Evolutionary conservation across 306 rosid genomes (phyloP), one percentile per base, ranked within the genome.

Genomic region (Cercis canadensis): DNA sequence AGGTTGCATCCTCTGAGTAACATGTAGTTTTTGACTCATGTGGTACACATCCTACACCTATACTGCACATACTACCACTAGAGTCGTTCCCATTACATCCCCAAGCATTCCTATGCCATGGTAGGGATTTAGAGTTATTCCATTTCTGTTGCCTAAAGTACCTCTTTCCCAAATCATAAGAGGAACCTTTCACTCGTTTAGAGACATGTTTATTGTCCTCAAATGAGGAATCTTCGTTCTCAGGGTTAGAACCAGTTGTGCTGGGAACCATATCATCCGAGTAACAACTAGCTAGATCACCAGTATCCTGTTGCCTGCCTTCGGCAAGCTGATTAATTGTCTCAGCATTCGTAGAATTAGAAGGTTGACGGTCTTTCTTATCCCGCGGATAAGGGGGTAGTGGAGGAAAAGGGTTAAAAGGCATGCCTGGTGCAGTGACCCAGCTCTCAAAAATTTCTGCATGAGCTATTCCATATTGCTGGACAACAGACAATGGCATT

Each of bases 371-470:
- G 70, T 70, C 82, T 77, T 74, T 75, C 78, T 77, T 68, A 66
- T 49, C 85, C 67, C 84, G 82, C 5, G 90, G 92, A 78, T 76
- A 70, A 4, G 86, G 79, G 59, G 99, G 99, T 47, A 89, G 56
- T 8, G 99, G 99, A 60, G 99, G 99, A 82, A 92, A 95, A 43
- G 96, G 93, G 71, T 60, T 75, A 79, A 92, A 95, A 73, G 99
- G 96, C 86, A 92, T 74, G 72, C 96, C 96, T 12, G 96, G 97
- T 34, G 99, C 96, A 73, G 80, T 81, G 79, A 69, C 78, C 96
- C 96, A 86, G 71, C 84, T 69, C 65, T 75, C 96, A 11, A 57
- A 49, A 57, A 69, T 82, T 78, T 82, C 96, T 67, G 87, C 54
- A 45, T 63, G 77, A 43, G 89, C 81, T 57, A 87, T 85, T 62